Conservation (phyloP, 2,329 filamentous ascomycete genomes). For the Fusarium coicis region DNA sequence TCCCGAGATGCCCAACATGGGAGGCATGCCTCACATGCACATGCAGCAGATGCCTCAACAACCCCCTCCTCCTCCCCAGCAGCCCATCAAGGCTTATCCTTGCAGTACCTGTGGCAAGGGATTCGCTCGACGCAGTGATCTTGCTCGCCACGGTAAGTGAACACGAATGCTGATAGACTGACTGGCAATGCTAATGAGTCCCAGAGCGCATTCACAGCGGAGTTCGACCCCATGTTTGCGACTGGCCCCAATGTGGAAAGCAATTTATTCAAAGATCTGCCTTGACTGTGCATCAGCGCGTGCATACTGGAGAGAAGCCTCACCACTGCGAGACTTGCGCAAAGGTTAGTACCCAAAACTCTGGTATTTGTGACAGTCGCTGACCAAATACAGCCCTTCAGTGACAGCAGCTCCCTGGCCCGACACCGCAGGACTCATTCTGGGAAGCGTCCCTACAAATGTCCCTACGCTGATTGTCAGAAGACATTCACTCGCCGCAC, state of each 20-base stretch:
- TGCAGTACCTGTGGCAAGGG: constrained; percentile 91
- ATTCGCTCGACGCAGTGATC: constrained; percentile 92
- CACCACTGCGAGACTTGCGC: constrained; percentile 97
- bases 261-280: constrained; percentile 98
- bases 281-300: constrained; percentile 92
- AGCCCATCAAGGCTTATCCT: constrained; percentile 76
- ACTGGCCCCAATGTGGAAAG: constrained; percentile 88
- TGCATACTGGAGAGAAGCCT: constrained; percentile 97
- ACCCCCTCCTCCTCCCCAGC: constrained; percentile 48
- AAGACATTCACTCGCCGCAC: constrained; percentile 98
- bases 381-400: constrained; percentile 78
- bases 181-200: constrained; percentile 38
- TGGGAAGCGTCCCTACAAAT: constrained; percentile 96
- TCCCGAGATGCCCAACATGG: constrained; percentile 56
- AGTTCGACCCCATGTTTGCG: constrained; percentile 90
- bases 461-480: constrained; percentile 95
- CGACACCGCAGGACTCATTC: constrained; percentile 95
- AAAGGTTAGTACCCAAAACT: constrained; percentile 72
- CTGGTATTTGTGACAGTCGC: background rate
- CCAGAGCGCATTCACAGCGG: constrained; percentile 97
- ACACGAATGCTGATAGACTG: background rate
- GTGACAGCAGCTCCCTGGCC: constrained; percentile 93
- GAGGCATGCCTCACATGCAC: constrained; percentile 50
- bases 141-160: constrained; percentile 88
- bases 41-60: constrained; percentile 52